A percentile compares a stretch with the other conserved stretches of the same genome.
Evolutionary conservation across 768 basidiomycete genomes (phyloP).

Genomic region (Dendrothele bispora): DNA sequence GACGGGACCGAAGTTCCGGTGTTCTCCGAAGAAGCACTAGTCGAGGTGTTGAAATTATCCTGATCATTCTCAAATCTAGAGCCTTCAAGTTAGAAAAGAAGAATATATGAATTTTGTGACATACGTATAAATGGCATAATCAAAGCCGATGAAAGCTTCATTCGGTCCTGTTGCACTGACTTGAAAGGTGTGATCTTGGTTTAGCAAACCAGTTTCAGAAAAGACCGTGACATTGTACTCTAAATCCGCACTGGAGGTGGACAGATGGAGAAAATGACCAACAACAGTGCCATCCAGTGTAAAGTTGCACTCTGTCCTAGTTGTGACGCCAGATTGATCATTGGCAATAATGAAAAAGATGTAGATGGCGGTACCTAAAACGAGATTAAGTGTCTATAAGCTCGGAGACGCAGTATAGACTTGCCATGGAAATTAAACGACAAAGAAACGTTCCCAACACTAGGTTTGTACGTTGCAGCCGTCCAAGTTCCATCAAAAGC

Average conservation of each 20-base stretch:
- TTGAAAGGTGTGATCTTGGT: slow-evolving; percentile 26
- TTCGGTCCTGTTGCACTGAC: slow-evolving; percentile 31
- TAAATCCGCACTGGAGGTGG: slow-evolving; percentile 22
- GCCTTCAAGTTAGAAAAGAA: no score
- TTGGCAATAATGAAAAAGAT: slow-evolving; percentile 44
- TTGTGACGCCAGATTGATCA: slow-evolving; percentile 19
- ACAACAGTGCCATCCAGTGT: slow-evolving; percentile 27
- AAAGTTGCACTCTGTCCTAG: slow-evolving; percentile 28
- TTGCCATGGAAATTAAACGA: slow-evolving; percentile 11
- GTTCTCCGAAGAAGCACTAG: neutral
- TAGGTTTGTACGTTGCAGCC: slow-evolving; percentile 12
- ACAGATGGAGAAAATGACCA: slow-evolving; percentile 23
- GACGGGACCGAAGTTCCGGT: neutral
- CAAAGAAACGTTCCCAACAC: neutral
- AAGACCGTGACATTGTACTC: slow-evolving; percentile 28
- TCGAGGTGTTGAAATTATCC: slow-evolving; percentile 5
- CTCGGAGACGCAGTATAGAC: neutral
- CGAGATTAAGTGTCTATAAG: neutral
- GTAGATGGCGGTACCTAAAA: slow-evolving; percentile 21
- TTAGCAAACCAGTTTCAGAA: slow-evolving; percentile 22
- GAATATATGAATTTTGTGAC: slow-evolving; percentile 15
- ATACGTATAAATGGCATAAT: slow-evolving; percentile 43
- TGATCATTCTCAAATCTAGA: neutral
- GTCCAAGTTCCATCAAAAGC: slow-evolving; percentile 23
- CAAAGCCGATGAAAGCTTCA: slow-evolving; percentile 35